Evolutionary conservation across 2,329 filamentous ascomycete species (phyloP).

Genomic region (Acephala macrosclerotiorum): DNA sequence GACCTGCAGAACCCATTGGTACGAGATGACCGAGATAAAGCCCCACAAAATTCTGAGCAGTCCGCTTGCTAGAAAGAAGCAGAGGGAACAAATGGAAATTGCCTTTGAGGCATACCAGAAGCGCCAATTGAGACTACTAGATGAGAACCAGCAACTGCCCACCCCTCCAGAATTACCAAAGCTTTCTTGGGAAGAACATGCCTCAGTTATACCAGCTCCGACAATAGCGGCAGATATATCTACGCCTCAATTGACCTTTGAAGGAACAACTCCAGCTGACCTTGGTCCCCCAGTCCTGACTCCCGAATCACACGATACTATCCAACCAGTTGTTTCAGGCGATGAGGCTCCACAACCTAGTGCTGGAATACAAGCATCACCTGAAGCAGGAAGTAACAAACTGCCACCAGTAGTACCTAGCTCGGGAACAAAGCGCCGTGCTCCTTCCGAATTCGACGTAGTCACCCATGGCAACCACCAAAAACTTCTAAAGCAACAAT

Average conservation of each 20-base stretch:
- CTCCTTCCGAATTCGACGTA: neutral
- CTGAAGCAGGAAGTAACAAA: neutral
- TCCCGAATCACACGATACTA: neutral
- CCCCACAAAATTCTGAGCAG: neutral
- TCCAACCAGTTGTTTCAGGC: neutral
- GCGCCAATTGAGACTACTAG: neutral
- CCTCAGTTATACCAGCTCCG: neutral
- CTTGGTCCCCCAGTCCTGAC: neutral
- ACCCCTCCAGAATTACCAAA: neutral
- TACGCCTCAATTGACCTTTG: neutral
- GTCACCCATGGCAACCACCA: neutral
- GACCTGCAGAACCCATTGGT: neutral
- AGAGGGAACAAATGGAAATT: neutral
- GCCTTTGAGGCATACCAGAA: neutral
- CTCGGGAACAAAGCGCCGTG: neutral
- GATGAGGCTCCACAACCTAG: neutral
- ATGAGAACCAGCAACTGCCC: neutral
- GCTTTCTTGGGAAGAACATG: neutral
- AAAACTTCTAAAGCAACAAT: neutral
- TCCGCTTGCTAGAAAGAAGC: neutral
- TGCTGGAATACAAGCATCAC: neutral
- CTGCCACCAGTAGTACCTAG: neutral
- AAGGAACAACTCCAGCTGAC: neutral
- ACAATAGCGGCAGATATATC: neutral
- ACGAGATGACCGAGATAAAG: constrained; percentile 3